A percentile compares a stretch with the other conserved stretches of the same genome.
Evolutionary conservation across 306 rosid genomes (phyloP).

Genomic region (Acacia confusa): DNA sequence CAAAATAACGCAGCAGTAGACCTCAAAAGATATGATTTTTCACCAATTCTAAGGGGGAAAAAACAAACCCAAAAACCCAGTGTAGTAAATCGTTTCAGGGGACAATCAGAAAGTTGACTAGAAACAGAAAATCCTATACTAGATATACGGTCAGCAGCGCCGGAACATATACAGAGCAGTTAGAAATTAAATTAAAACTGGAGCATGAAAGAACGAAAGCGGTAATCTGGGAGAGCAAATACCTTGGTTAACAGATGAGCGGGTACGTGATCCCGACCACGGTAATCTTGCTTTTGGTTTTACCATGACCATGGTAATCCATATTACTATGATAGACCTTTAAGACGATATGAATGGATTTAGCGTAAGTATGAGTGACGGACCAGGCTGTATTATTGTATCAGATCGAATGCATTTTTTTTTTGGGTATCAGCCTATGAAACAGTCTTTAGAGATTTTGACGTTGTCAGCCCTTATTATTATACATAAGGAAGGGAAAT

Average conservation of each 20-base stretch:
- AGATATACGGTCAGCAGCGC: neutral
- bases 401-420: neutral
- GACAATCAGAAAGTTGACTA: neutral
- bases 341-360: neutral
- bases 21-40: neutral
- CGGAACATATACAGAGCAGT: neutral
- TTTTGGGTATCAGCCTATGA: neutral
- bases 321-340: no score
- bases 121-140: conserved; percentile 33
- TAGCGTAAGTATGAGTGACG: neutral
- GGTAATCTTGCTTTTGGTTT: neutral
- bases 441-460: neutral
- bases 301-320: no score
- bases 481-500: no score
- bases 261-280: neutral
- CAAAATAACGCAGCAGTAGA: neutral
- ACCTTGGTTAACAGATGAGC: neutral
- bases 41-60: neutral
- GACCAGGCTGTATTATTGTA: neutral
- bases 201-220: neutral
- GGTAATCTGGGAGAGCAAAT: conserved; percentile 1
- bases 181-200: neutral
- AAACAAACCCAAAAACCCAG: neutral
- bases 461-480: neutral
- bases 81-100: neutral